Conservation (phyloP, 1,139 yeast genomes). For the Suhomyces coccinellae region DNA sequence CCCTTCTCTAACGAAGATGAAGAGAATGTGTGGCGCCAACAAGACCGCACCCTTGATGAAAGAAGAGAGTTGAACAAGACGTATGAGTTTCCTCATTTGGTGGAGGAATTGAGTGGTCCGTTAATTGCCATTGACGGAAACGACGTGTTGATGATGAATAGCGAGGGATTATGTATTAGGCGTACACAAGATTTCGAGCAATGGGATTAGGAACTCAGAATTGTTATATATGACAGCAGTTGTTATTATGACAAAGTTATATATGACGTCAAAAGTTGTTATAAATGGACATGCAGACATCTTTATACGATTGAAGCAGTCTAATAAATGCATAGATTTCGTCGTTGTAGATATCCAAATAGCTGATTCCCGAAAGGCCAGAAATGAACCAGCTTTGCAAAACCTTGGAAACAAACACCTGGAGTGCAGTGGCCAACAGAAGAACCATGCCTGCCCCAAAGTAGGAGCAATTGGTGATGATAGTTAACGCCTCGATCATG, state of each 20-base stretch:
- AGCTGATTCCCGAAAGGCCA: constrained; percentile 9
- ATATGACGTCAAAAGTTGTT: background rate
- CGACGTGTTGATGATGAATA: constrained; percentile 59
- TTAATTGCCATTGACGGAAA: constrained; percentile 69
- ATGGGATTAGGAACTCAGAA: constrained; percentile 33
- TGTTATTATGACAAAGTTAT: no score
- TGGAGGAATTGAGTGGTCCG: constrained; percentile 76
- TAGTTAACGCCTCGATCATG: constrained; percentile 63
- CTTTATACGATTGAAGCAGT: constrained; percentile 3
- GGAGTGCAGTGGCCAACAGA: constrained; percentile 10
- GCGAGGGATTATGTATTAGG: constrained; percentile 53
- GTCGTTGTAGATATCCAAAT: constrained; percentile 7
- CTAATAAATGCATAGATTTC: constrained; percentile 8
- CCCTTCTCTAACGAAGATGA: constrained; percentile 11
- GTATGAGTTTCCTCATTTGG: constrained; percentile 75
- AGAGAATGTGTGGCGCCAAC: constrained; percentile 10
- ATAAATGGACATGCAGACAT: constrained; percentile 1
- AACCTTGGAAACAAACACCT: constrained; percentile 9
- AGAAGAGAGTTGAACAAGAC: constrained; percentile 64
- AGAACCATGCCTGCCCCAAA: constrained; percentile 28
- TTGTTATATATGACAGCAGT: no score
- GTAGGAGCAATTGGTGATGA: constrained; percentile 51
- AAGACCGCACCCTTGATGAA: constrained; percentile 58
- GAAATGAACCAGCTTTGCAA: constrained; percentile 12
- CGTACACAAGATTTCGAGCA: constrained; percentile 49